Base-by-base conservation (phyloP, 257 asterid genomes). In the Ilex asprella region DNA sequence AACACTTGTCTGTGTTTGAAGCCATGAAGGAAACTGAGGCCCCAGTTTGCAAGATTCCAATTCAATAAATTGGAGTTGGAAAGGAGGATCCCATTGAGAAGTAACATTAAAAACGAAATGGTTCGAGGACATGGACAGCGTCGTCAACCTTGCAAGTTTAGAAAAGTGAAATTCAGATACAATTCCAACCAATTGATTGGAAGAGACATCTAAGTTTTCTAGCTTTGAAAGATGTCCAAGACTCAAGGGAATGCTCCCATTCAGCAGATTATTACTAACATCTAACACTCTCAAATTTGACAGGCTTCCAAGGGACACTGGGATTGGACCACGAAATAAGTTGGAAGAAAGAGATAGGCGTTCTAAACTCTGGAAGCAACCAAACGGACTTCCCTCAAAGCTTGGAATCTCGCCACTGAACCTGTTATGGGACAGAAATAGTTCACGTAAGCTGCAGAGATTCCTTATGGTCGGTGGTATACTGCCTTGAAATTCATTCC, bases 31-130 rank as follows among this genome's bases (percentile, higher is more conserved):
- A 39, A 72, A 66, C 2, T 10, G 60, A 12, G 76, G 68, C 10
- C 76, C 76, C 2, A 47, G 57, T 12, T 11, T 16, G 16, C 65
- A 30, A 6, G 72, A 66, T n/a, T 49, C 72, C 3, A 72, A 50
- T 49, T 46, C 29, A 59, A 72, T 61, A 35, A 7, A 21, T 39
- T 47, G 30, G 6, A 72, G 72, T 50, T 72, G 72, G 61, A 66
- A 71, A 2, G 68, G 68, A 47, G 76, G 76, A 47, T 46, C 13
- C 76, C 76, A 71, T 12, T 10, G 39, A 29, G 72, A 16, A 56
- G 72, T 66, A 15, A 39, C 76, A 66, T n/a, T 13, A 16, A 44
- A 62, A 10, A 43, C 72, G 56, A 30, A 39, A 31, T 3, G 55
- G 43, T 65, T 71, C 27, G 13, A 21, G n/a, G 71, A 66, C 39